Evolutionary conservation across 129 eudicot species (phyloP).

Genomic region (Lactuca sativa): DNA sequence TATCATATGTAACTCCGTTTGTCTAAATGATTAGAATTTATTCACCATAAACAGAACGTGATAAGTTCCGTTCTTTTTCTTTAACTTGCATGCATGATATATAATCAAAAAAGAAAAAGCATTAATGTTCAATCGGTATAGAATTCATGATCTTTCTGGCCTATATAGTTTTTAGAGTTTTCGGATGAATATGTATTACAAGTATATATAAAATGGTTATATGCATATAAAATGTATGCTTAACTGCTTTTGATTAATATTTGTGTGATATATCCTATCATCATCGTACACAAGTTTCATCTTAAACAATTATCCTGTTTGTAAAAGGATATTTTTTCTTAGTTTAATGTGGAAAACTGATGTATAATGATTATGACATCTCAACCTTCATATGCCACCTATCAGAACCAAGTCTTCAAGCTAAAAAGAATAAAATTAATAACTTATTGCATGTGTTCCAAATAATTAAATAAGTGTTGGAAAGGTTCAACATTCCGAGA

Average conservation of each 20-base stretch:
- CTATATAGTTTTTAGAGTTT: not conserved
- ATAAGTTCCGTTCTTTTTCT: not conserved
- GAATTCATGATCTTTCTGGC: not conserved
- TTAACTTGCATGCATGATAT: not conserved
- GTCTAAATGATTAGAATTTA: not conserved
- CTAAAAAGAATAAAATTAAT: not conserved
- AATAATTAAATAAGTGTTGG: too few species aligned
- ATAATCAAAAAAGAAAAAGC: not conserved
- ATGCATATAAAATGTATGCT: not conserved
- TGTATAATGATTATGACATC: slow-evolving; percentile 12
- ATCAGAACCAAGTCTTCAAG: slow-evolving; percentile 7
- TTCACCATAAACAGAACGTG: not conserved
- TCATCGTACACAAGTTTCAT: not conserved
- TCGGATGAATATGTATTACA: too few species aligned
- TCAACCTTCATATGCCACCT: slow-evolving; percentile 6
- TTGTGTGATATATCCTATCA: not conserved
- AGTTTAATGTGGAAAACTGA: not conserved
- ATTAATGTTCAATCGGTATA: too few species aligned
- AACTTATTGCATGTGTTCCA: not conserved
- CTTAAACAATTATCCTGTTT: not conserved
- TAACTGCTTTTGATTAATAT: too few species aligned
- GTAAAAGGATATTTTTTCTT: not conserved
- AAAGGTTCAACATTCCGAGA: too few species aligned
- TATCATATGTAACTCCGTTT: not conserved
- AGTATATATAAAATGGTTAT: too few species aligned